Base-by-base conservation (phyloP, 2,329 filamentous ascomycete genomes). In the Aspergillus sp. region DNA sequence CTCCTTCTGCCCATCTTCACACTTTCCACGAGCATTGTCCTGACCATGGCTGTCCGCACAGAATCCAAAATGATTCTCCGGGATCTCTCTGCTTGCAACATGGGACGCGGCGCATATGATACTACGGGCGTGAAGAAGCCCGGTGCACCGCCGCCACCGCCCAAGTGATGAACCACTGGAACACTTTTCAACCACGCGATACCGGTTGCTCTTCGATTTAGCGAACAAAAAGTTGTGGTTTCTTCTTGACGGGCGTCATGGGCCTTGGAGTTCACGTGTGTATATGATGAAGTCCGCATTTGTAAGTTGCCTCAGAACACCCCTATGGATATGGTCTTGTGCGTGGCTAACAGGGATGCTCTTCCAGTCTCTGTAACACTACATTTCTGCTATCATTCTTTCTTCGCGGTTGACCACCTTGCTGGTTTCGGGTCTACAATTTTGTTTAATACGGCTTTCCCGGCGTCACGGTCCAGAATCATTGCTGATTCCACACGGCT, bases 41-140 rank as follows among this genome's bases (percentile, higher is more conserved):
- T 70, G 54, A 70, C 58, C 36, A 70, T 71, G 68, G 55, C 57
- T 56, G 31, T 62, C 47, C 55, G 55, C 32, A 58, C 64, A 71
- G 66, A 69, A 50, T 66, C 64, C 55, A 67, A 58, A 36, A 76
- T 76, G 73, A 73, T 75, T 57, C 63, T 70, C 46, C 67, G 71
- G 61, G 72, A 71, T 55, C 62, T 69, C 36, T 72, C 69, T 49
- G 68, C 70, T 47, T 71, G 65, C 66, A 77, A 79, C 64, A 78
- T 79, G 76, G 77, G 77, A 54, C 74, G 77, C 58, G 77, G 77
- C 52, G 76, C 75, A 53, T 80, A 80, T 57, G 77, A 80, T 58
- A 80, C 77, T 38, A 80, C 77, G 5, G 77, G 77, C 23, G 75
- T 79, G 19, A 76, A 77, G 58, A 78, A 79, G 65, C 77, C 76